Percentiles rank a stretch among this genome's conserved stretches.
phyloP scores from a whole-genome alignment of 345 rosid species.

The Eucalyptus camaldulensis region DNA sequence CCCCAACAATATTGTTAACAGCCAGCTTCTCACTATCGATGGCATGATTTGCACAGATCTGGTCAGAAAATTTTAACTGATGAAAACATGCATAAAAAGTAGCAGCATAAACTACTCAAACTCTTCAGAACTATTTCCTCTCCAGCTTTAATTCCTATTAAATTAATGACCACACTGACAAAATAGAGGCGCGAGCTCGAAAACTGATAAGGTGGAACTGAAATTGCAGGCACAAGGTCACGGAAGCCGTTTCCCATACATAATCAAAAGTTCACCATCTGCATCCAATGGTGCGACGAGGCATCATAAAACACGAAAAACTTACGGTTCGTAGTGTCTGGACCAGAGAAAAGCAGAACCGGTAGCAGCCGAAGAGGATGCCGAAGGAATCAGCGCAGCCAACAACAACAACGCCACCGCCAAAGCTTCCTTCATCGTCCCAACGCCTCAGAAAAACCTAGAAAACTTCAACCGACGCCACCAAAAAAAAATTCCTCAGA shows the following conservation, averaged over 20 bases:
- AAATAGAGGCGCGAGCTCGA: rapidly evolving
- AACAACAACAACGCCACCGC: constrained; percentile 5
- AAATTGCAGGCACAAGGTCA: neutral
- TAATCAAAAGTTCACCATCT: neutral
- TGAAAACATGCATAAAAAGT: neutral
- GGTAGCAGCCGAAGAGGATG: constrained; percentile 28
- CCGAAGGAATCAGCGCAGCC: constrained; percentile 7
- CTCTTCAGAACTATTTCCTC: neutral
- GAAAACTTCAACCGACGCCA: neutral
- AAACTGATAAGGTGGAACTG: neutral
- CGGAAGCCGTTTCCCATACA: neutral
- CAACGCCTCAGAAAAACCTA: neutral
- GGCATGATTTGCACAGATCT: neutral
- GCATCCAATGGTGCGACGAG: neutral
- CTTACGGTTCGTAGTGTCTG: constrained; percentile 28
- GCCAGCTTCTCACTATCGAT: neutral
- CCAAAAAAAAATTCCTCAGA: neutral
- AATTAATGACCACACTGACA: neutral
- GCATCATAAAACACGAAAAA: neutral
- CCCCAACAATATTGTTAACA: neutral
- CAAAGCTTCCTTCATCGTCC: constrained; percentile 11
- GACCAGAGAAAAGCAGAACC: constrained; percentile 89
- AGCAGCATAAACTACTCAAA: neutral
- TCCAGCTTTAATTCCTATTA: neutral
- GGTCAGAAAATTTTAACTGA: neutral